Evolutionary conservation across 257 asterid species (phyloP), one percentile per base, ranked within the genome.

Genomic region (Apocynum venetum): DNA sequence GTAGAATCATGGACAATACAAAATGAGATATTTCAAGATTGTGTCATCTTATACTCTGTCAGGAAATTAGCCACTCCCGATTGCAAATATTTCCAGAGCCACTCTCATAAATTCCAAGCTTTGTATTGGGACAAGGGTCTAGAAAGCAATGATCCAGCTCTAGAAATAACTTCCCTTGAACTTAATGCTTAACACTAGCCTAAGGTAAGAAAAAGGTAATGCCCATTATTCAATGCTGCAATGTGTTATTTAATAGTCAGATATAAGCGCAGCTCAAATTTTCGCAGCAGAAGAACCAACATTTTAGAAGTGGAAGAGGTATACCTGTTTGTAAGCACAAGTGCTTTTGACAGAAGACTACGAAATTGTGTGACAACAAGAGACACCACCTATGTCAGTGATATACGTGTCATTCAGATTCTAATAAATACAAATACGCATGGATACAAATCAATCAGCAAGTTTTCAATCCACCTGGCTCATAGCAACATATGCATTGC

Each of bases 271-370:
- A 40, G 25, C 49, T 38, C 5, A 38, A 38, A 13, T 53, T 20
- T 68, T 65, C 47, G 52, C 75, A n/a, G 70, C 51, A 61, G 35
- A 40, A 53, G 64, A 64, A 43, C 36, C 79, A 77, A 74, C 10
- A 43, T 65, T 15, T n/a, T 63, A 3, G 47, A 47, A 79, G 56
- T 65, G 64, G 73, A 78, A 78, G 13, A 61, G 64, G 73, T 56
- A 70, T 72, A 96, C 99, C 98, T 93, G 90, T 93, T 91, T 53
- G 99, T 96, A 86, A 96, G 78, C 13, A 84, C 97, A 67, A 96
- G 98, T 71, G 98, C 97, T 85, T 93, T 91, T 35, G 99, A 93
- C 65, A 93, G 94, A 82, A 88, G 81, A 84, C 94, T 91, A 65
- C 98, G 98, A 71, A 90, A 93, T 76, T 89, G 96, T 44, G 96